Evolutionary conservation across 1,284 basidiomycete genomes (phyloP), one percentile per base, ranked within the genome.

Genomic region (Coniferiporia weirii): DNA sequence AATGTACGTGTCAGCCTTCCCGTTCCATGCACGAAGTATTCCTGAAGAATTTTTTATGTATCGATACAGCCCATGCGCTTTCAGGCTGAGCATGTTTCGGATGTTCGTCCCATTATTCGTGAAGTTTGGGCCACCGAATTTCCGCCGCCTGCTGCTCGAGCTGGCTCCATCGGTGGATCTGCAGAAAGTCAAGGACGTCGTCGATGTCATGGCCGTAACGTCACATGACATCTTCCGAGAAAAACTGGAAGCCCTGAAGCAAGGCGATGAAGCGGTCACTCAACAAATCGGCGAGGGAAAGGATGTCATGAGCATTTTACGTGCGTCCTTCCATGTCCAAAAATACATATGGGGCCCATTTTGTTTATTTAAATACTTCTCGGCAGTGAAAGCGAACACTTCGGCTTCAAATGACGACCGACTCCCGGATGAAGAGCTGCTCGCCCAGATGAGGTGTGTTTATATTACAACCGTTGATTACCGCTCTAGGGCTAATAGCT

Each of bases 241-340:
- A 44, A 62, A 62, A 43, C 47, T 59, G 5, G 34, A 43, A n/a
- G 56, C 61, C 6, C 44, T 62, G 38, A 48, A 43, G 38, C 34
- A 50, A 36, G 61, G 61, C 35, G 61, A 62, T 53, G 57, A 62
- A 50, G 40, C 38, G 5, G 43, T 56, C 10, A 36, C 55, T 20
- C 44, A 49, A 19, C 61, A 62, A 27, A 36, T 62, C 12, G 61
- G 57, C 13, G 57, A 62, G 52, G 61, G 61, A 40, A 62, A 56
- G 50, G 61, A 62, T 51, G 57, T 62, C 8, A 62, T 62, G 61
- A 62, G 61, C 40, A 62, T 62, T 19, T 43, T 62, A 36, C 38
- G 61, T 62, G 19, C 55, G 61, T 49, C 22, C 6, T 40, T 36
- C 1, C 3, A 13, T 22, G 38, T 12, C 27, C 27, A 40, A 40